Evolutionary conservation across 192 early-diverging fungal species (phyloP), one percentile per base, ranked within the genome.

Genomic region (Rhizophagus clarus): DNA sequence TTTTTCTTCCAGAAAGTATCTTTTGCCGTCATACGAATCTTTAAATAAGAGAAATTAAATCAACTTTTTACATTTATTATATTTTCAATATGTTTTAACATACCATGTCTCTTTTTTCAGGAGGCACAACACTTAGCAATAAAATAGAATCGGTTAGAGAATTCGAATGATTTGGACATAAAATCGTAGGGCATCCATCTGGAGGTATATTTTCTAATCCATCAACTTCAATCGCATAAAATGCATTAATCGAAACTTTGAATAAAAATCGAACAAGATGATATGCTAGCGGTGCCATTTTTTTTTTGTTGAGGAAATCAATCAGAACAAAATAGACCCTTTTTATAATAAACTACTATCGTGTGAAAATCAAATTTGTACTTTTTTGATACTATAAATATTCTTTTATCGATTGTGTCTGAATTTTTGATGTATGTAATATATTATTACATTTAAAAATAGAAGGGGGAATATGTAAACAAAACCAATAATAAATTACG

Each of bases 1-100:
- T 79, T 81, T n/a, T 82, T 61, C 34, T 82, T 74, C 84, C 84
- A 85, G 51, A 85, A 85, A 14, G 84, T 85, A 15, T 85, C 84
- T 77, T 85, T 85, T 22, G 84, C 84, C 1, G 84, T 85, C 84
- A 85, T 37, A 1, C 84, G 79, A 80, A 85, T 61, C 68, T 70
- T n/a, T 37, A 45, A 45, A 45, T 45, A 37, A n/a, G 7, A 34
- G 5, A 20, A n/a, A 10, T 42, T 70, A 31, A 4, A 10, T 69
- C 42, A 42, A 42, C 11, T 34, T 6, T 37, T 7, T 37, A 22
- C n/a, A 37, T 22, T 37, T n/a, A 70, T 4, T 22, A 6, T n/a
- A 9, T 12, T 66, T 66, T 66, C 4, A 12, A 45, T 45, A 12
- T 45, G 2, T 66, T 10, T 29, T 15, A 29, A 66, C 63, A 11